phyloP scores from a whole-genome alignment of 2,329 filamentous ascomycete genomes.

The Cercospora zeina region DNA sequence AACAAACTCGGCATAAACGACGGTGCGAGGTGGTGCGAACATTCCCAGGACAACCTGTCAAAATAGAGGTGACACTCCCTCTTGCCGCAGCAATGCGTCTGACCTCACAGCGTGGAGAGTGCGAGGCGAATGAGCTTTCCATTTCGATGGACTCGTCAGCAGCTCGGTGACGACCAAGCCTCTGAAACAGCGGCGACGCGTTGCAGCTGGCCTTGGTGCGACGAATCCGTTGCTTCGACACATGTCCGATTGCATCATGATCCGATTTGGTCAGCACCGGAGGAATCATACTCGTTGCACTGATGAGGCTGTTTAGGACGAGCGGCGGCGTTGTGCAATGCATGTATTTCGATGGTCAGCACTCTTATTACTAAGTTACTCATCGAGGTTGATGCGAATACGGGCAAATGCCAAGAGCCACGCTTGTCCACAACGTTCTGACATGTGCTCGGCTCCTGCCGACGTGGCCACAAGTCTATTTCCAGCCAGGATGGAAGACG shows the following conservation, averaged over 20 bases:
- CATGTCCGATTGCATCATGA: background rate
- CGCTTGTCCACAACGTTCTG: background rate
- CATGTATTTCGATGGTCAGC: background rate
- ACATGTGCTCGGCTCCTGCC: background rate
- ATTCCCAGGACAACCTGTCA: background rate
- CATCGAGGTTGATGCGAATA: background rate
- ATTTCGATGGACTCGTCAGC: constrained; percentile 13
- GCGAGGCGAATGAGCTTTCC: constrained; percentile 11
- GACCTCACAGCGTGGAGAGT: constrained; percentile 8
- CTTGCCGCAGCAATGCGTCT: background rate
- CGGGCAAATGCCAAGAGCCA: background rate
- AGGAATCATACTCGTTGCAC: background rate
- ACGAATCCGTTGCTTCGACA: background rate
- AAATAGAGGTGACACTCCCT: background rate
- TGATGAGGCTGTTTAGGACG: background rate
- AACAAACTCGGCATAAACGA: background rate
- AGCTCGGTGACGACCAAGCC: constrained; percentile 10
- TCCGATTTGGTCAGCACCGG: background rate
- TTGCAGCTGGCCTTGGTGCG: constrained; percentile 7
- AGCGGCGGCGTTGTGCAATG: background rate
- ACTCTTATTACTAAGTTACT: background rate
- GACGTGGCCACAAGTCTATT: background rate
- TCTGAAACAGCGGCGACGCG: background rate
- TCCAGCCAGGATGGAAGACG: background rate
- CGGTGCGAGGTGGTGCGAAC: background rate